Percentiles rank a stretch among this genome's conserved stretches.
These are phyloP conservation scores for Cyberlindnera xishuangbannaensis DNA, from an alignment of 805 yeast species.

Conservation along the genomic window DNA sequence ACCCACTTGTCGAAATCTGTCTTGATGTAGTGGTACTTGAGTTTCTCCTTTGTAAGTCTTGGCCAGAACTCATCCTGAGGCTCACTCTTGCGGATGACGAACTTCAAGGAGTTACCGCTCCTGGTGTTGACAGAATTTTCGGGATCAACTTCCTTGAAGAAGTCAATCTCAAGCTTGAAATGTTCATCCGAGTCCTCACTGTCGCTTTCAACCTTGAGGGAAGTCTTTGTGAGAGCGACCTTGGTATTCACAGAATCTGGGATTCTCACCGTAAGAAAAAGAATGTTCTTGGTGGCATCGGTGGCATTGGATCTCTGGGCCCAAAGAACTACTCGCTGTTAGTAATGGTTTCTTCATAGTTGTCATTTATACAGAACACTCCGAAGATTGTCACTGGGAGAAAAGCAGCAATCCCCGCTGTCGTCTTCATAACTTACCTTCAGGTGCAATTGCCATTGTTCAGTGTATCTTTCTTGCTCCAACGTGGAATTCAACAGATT, in stretches of 20 bases:
- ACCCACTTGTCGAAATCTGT: slow-evolving; percentile 98
- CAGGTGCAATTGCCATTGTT: slow-evolving; percentile 25
- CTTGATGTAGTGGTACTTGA: slow-evolving; percentile 71
- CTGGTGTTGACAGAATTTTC: slow-evolving; percentile 52
- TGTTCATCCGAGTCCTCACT: slow-evolving; percentile 37
- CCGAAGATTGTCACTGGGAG: no score
- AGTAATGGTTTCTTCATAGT: slow-evolving; percentile 2
- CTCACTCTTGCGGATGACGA: slow-evolving; percentile 66
- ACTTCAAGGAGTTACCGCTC: slow-evolving; percentile 51
- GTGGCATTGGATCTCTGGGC: slow-evolving; percentile 89
- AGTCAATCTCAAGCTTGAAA: slow-evolving; percentile 67
- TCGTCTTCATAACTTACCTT: slow-evolving; percentile 10
- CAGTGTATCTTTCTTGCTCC: background rate
- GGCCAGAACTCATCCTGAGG: slow-evolving; percentile 87
- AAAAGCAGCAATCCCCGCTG: no score
- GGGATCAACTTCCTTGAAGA: slow-evolving; percentile 68
- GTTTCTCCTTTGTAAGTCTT: slow-evolving; percentile 82
- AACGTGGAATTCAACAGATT: no score
- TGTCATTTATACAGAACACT: no score
- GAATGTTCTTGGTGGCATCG: slow-evolving; percentile 65
- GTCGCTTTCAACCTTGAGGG: slow-evolving; percentile 48
- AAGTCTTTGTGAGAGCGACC: slow-evolving; percentile 52
- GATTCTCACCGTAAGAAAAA: slow-evolving; percentile 69
- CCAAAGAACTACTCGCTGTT: slow-evolving; percentile 58
- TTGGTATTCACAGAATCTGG: slow-evolving; percentile 62